Base-by-base conservation (phyloP, 2,329 filamentous ascomycete genomes). In the Aspergillus brunneoviolaceus region DNA sequence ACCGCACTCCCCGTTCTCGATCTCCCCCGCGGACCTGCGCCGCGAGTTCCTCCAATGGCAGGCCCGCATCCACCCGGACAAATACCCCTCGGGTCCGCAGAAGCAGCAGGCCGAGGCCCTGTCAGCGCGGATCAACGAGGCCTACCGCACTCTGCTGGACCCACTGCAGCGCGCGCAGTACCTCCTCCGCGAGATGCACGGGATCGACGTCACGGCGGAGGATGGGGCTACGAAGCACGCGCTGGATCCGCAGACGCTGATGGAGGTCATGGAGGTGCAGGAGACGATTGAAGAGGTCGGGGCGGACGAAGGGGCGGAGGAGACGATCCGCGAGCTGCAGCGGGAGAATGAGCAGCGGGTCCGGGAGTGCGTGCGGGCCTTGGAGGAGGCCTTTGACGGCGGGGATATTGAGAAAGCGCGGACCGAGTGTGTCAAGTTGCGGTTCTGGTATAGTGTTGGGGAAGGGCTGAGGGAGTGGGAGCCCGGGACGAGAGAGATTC, bases 401-500 rank as follows among this genome's bases (percentile, higher is more conserved):
- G 89, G 89, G 52, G 85, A 94, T 71, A 72, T 90, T 45, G 82
- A 87, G 47, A 77, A 63, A 9, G 94, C 92, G 16, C 87, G 84
- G 77, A 76, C 73, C 62, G 91, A 96, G 82, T 87, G 88, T 50
- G 87, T 96, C 1, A 82, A 85, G 74, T 77, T 97, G 79, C 82
- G 92, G 74, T 98, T 97, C 80, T 97, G 94, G 94, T 84, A 89
- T 58, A 96, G 93, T 76, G 88, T 98, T 62, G 84, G 87, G 63
- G 89, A 96, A 75, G 90, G 87, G 51, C 79, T 97, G 70, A 81
- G 89, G 72, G 85, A 88, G 63, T 97, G 94, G 93, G 92, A 96
- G 81, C 86, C 82, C 69, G 93, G 92, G 5, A 89, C 86, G 79
- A 74, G 69, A 35, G 72, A 82, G 64, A 81, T 86, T 59, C 77